Evolutionary conservation across 805 yeast species (phyloP).

Genomic region (Limtongozyma cylindracea): DNA sequence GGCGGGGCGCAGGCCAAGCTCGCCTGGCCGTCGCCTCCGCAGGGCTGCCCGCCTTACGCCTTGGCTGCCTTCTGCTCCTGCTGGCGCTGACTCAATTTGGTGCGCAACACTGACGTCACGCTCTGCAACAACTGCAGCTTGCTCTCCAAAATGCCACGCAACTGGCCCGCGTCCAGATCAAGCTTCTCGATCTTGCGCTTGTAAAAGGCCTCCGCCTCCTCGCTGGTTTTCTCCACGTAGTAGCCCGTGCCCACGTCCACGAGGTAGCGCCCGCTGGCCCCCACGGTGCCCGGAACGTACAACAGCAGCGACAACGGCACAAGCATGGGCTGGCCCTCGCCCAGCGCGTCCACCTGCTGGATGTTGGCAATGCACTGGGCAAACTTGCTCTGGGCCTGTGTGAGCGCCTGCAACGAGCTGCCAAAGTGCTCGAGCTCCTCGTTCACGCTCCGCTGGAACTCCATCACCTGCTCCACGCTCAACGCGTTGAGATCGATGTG

Average conservation of each 20-base stretch:
- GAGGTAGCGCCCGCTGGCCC: conserved; percentile 39
- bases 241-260: conserved; percentile 96
- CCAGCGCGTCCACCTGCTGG: conserved; percentile 17
- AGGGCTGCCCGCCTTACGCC: too few species aligned
- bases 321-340: conserved; percentile 21
- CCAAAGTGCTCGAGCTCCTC: conserved; percentile 72
- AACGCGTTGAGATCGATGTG: conserved; percentile 41
- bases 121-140: conserved; percentile 40
- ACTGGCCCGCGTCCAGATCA: conserved; percentile 43
- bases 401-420: conserved; percentile 61
- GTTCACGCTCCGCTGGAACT: conserved; percentile 62
- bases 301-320: conserved; percentile 79
- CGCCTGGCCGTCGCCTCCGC: too few species aligned
- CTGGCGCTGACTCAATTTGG: too few species aligned
- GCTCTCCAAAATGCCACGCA: conserved; percentile 50
- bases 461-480: conserved; percentile 63
- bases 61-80: too few species aligned
- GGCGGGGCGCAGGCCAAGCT: too few species aligned
- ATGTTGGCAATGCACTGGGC: conserved; percentile 59
- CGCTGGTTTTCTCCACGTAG: conserved; percentile 54
- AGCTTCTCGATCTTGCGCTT: conserved; percentile 49
- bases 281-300: conserved; percentile 67
- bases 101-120: conserved; percentile 30
- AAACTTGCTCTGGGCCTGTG: conserved; percentile 61
- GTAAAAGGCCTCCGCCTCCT: conserved; percentile 49